A percentile compares a stretch with the other conserved stretches of the same genome.
phyloP scores from a whole-genome alignment of 371 early-diverging fungal genomes.

The Mucor velutinosus region DNA sequence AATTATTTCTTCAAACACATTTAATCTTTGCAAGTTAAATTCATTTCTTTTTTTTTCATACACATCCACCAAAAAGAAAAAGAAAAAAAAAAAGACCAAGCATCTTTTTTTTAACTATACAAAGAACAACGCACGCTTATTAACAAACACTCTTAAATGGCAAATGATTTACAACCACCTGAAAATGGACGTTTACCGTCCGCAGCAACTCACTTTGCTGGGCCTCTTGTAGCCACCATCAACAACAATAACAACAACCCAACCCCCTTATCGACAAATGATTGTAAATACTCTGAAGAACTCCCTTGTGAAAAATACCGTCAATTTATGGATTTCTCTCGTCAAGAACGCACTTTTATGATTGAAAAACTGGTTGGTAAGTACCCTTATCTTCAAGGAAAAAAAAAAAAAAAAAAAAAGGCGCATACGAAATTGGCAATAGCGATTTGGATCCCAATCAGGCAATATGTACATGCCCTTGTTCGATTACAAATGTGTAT shows the following conservation, averaged over 20 bases:
- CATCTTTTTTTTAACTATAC: constrained; percentile 3
- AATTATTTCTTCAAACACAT: constrained; percentile 6
- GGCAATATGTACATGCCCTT: constrained; percentile 2
- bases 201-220: constrained; percentile 6
- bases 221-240: not conserved
- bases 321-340: constrained; percentile 33
- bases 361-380: constrained; percentile 42
- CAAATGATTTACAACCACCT: constrained; percentile 11
- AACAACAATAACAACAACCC: not conserved
- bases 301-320: constrained; percentile 31
- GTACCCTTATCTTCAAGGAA: constrained; percentile 4
- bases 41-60: constrained; percentile 11
- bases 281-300: constrained; percentile 20
- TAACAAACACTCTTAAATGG: constrained; percentile 9
- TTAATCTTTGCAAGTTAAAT: constrained; percentile 6
- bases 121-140: constrained; percentile 2
- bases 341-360: constrained; percentile 39
- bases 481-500: not conserved
- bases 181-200: constrained; percentile 5
- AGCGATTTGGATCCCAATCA: not conserved
- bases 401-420: not conserved
- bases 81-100: constrained; percentile 13
- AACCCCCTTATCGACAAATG: not conserved
- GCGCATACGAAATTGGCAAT: constrained; percentile 2
- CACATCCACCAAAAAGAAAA: constrained; percentile 13